Percentiles rank a stretch among this genome's conserved stretches.
These are phyloP conservation scores for Podospora tetraspora DNA, from an alignment of 495 filamentous ascomycete species.

Conservation along the genomic window DNA sequence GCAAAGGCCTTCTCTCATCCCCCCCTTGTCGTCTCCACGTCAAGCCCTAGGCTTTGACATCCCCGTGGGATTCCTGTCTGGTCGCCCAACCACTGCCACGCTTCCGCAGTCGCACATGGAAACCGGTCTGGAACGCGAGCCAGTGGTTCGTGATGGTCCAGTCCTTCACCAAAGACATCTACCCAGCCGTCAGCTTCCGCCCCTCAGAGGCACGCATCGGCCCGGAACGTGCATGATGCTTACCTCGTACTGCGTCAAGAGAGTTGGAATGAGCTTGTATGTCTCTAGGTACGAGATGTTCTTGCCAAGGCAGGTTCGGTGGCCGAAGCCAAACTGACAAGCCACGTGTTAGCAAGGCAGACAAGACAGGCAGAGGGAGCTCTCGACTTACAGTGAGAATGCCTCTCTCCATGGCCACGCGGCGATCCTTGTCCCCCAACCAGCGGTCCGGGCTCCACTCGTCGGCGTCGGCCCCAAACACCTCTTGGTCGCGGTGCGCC, in stretches of 20 bases:
- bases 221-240: not conserved
- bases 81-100: not conserved
- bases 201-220: not conserved
- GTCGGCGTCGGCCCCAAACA: constrained; percentile 38
- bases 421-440: constrained; percentile 34
- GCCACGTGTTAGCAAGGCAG: constrained; percentile 7
- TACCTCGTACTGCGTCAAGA: constrained; percentile 14
- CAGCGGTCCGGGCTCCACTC: constrained; percentile 50
- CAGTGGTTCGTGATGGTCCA: constrained; percentile 15
- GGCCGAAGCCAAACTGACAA: constrained; percentile 34
- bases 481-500: constrained; percentile 31
- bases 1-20: not conserved
- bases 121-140: constrained; percentile 11
- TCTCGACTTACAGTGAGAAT: constrained; percentile 11
- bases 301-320: constrained; percentile 36
- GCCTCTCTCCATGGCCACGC: constrained; percentile 33
- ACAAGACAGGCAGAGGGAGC: not conserved
- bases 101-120: constrained; percentile 12
- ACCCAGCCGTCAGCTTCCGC: not conserved
- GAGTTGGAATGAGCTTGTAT: constrained; percentile 37
- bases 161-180: constrained; percentile 9
- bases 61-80: not conserved
- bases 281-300: constrained; percentile 38
- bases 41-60: not conserved
- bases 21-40: not conserved